These are phyloP conservation scores for Cephalotrichum gorgonifer DNA, from an alignment of 2,329 filamentous ascomycete genomes.

Conservation along the genomic window DNA sequence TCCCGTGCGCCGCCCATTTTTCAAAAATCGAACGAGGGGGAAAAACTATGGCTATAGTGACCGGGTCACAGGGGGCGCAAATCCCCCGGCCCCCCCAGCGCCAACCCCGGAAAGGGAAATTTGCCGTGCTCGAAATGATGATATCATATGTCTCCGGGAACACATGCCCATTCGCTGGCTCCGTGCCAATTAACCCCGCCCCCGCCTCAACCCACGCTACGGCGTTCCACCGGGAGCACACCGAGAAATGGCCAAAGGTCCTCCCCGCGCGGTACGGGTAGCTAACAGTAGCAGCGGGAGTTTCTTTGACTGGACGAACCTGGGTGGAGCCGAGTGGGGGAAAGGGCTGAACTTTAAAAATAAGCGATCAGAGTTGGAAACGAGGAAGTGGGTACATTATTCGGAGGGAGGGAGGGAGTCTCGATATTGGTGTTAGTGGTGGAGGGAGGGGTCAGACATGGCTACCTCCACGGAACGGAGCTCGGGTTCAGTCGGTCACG, in stretches of 20 bases:
- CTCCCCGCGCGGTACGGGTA: neutral
- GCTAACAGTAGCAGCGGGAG: neutral
- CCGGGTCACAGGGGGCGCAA: neutral
- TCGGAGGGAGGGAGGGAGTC: too few relatives aligned
- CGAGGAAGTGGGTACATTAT: neutral
- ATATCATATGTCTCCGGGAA: neutral
- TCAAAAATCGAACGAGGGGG: too few relatives aligned
- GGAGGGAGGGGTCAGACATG: too few relatives aligned
- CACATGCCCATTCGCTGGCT: neutral
- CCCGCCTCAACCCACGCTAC: too few relatives aligned
- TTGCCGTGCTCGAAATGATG: neutral
- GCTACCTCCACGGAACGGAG: too few relatives aligned
- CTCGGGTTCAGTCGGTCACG: neutral
- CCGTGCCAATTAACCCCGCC: neutral
- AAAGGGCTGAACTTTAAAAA: neutral
- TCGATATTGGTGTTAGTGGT: too few relatives aligned
- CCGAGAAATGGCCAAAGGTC: neutral
- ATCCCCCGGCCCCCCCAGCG: neutral
- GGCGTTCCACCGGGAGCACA: neutral
- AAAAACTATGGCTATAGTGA: too few relatives aligned
- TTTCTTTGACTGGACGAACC: neutral
- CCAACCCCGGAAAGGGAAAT: too few relatives aligned
- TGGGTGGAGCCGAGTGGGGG: neutral
- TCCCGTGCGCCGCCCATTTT: too few relatives aligned
- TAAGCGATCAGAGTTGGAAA: too few relatives aligned